A percentile compares a stretch with the other conserved stretches of the same genome.
Conservation (phyloP, 495 filamentous ascomycete species). For the Aspergillus ostianus region DNA sequence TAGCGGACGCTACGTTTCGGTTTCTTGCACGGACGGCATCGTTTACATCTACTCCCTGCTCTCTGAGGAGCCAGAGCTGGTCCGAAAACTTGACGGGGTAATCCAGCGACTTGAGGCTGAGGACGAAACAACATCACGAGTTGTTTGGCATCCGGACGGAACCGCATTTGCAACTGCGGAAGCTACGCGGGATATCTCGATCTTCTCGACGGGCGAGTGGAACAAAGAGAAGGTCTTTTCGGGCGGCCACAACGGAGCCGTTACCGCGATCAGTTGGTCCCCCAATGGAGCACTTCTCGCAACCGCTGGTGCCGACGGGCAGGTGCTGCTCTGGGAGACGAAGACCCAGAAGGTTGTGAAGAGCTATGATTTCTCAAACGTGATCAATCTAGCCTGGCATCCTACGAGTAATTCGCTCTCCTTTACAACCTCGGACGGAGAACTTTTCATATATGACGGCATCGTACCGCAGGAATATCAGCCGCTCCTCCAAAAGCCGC, state of each 20-base stretch:
- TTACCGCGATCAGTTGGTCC: conserved; percentile 88
- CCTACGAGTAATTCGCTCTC: conserved; percentile 82
- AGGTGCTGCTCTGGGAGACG: conserved; percentile 83
- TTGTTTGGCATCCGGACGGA: conserved; percentile 93
- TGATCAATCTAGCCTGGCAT: conserved; percentile 88
- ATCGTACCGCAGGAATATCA: conserved; percentile 69
- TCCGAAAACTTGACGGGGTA: conserved; percentile 80
- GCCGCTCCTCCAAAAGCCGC: conserved; percentile 55
- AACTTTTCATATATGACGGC: conserved; percentile 82
- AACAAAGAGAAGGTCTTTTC: conserved; percentile 75
- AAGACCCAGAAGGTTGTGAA: conserved; percentile 71
- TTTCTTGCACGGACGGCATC: conserved; percentile 83
- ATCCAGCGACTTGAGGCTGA: conserved; percentile 77
- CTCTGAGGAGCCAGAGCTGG: conserved; percentile 74
- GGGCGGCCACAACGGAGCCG: conserved; percentile 77
- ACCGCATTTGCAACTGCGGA: conserved; percentile 86
- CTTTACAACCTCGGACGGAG: conserved; percentile 86
- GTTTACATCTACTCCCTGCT: conserved; percentile 86
- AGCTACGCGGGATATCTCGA: conserved; percentile 77
- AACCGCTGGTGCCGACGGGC: conserved; percentile 78
- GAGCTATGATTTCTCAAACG: conserved; percentile 71
- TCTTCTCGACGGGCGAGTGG: conserved; percentile 84
- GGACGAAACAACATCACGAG: conserved; percentile 70
- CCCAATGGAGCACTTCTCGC: conserved; percentile 88
- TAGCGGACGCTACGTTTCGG: conserved; percentile 69